phyloP scores from a whole-genome alignment of 2,329 filamentous ascomycete species.

The Fusarium coffeatum region DNA sequence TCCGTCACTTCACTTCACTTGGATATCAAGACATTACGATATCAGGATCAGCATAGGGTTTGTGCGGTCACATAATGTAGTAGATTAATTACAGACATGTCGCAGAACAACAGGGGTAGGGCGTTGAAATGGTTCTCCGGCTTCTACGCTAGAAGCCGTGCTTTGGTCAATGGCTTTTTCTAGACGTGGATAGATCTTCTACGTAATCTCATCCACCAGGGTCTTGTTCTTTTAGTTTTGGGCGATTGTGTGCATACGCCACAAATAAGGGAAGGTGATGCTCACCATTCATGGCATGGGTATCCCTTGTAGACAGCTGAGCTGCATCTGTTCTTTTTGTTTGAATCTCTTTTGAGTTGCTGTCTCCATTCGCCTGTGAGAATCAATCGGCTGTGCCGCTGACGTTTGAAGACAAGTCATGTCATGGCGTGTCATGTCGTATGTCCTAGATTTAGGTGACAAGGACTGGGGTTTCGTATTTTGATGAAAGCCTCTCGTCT shows the following conservation, averaged over 20 bases:
- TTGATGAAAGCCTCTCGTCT: background rate
- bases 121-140: background rate
- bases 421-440: background rate
- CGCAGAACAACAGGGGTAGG: slow-evolving; percentile 1
- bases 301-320: slow-evolving; percentile 33
- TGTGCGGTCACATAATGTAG: slow-evolving; percentile 4
- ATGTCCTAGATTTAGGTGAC: background rate
- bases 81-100: slow-evolving; percentile 6
- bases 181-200: slow-evolving; percentile 18
- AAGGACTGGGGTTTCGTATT: slow-evolving; percentile 2
- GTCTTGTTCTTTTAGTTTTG: slow-evolving; percentile 23
- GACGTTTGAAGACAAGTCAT: slow-evolving; percentile 13
- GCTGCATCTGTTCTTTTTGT: slow-evolving; percentile 25
- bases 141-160: slow-evolving; percentile 23
- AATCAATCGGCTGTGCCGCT: slow-evolving; percentile 31
- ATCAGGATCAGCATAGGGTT: slow-evolving; percentile 26
- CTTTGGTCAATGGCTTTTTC: slow-evolving; percentile 23
- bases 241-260: slow-evolving; percentile 21
- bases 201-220: slow-evolving; percentile 23
- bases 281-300: slow-evolving; percentile 32
- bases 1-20: background rate
- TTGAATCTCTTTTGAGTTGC: slow-evolving; percentile 30
- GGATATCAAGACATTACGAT: slow-evolving; percentile 11
- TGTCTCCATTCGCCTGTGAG: slow-evolving; percentile 44
- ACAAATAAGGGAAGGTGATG: slow-evolving; percentile 33